Percentiles rank a stretch among this genome's conserved stretches.
phyloP scores from a whole-genome alignment of 495 filamentous ascomycete genomes.

The Podospora pseudocomata region DNA sequence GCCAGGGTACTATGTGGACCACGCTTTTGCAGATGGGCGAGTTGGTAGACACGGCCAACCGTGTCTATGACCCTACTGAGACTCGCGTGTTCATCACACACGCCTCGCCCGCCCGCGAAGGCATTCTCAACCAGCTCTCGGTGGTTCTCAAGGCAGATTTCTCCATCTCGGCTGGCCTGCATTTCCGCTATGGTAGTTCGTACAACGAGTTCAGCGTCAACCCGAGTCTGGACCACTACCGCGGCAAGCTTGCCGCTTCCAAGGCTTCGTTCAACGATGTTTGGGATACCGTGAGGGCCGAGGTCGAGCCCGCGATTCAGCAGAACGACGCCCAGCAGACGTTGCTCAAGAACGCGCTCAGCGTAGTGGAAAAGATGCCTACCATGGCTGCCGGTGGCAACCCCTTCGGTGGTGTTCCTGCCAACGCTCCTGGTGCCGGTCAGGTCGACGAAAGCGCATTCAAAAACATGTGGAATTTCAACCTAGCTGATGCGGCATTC shows the following conservation, averaged over 20 bases:
- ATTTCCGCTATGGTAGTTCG: constrained; percentile 98
- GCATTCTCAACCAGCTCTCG: constrained; percentile 95
- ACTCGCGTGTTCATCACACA: constrained; percentile 98
- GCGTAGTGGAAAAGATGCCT: constrained; percentile 95
- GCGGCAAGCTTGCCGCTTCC: constrained; percentile 97
- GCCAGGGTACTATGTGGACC: constrained; percentile 99
- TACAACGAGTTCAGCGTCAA: constrained; percentile 99
- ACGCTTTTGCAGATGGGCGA: constrained; percentile 98
- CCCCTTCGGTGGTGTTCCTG: constrained; percentile 84
- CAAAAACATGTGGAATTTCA: constrained; percentile 99
- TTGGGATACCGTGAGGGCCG: constrained; percentile 96
- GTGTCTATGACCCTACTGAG: constrained; percentile 96
- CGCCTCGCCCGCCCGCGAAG: constrained; percentile 93
- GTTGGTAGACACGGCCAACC: constrained; percentile 94
- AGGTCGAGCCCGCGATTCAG: constrained; percentile 88
- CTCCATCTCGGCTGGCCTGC: constrained; percentile 93
- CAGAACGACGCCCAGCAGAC: constrained; percentile 91
- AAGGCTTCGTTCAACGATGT: constrained; percentile 99
- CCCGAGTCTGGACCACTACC: constrained; percentile 95
- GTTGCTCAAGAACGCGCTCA: constrained; percentile 81
- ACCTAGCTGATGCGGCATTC: constrained; percentile 95
- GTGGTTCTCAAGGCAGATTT: constrained; percentile 98
- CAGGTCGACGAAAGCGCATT: constrained; percentile 98
- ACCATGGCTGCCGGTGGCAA: constrained; percentile 89
- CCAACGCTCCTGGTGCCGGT: constrained; percentile 61